phyloP scores from a whole-genome alignment of 768 basidiomycete genomes.

The Mycena galopus region DNA sequence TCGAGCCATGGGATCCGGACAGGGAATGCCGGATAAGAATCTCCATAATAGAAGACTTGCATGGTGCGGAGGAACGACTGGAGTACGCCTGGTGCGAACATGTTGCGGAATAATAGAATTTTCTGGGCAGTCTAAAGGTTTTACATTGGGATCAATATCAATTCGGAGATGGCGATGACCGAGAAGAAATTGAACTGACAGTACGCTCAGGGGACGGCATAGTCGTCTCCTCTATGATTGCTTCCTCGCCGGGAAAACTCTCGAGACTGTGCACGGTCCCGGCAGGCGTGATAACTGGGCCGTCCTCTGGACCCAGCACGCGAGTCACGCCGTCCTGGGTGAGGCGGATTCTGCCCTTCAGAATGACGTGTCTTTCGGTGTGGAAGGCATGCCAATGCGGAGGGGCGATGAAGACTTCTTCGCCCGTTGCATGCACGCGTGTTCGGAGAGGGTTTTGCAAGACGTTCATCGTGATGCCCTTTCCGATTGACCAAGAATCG shows the following conservation, averaged over 20 bases:
- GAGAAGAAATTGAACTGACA: background rate
- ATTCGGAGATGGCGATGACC: background rate
- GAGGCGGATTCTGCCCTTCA: background rate
- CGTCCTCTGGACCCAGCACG: background rate
- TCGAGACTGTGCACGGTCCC: background rate
- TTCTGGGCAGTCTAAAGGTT: background rate
- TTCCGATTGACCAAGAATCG: no score
- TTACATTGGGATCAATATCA: background rate
- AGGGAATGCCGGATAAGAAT: background rate
- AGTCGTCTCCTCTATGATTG: background rate
- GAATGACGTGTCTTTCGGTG: background rate
- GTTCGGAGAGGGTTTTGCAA: no score
- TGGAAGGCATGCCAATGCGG: background rate
- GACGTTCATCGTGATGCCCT: no score
- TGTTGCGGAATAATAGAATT: background rate
- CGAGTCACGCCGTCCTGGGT: background rate
- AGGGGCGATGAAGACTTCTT: no score
- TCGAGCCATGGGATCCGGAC: background rate
- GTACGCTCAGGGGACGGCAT: background rate
- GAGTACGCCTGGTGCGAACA: background rate
- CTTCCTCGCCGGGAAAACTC: background rate
- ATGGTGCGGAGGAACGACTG: background rate
- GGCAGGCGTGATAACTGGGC: background rate
- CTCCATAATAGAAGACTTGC: background rate
- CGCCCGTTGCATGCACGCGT: no score